Evolutionary conservation across 139 green algal genomes (phyloP).

Genomic region (Monoraphidium neglectum): DNA sequence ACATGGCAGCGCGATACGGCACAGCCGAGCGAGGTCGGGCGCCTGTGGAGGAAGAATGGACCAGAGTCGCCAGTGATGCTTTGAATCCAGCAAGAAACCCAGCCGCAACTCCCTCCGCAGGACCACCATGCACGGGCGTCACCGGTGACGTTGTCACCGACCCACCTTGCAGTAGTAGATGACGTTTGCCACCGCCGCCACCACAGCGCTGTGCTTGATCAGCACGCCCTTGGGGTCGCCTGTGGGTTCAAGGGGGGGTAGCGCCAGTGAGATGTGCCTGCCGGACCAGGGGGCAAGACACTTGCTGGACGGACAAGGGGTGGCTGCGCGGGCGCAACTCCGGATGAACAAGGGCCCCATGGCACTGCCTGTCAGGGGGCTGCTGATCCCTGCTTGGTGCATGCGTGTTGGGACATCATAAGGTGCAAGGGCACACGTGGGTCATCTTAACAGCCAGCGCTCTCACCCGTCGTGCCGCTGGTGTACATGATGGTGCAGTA

Average conservation of each 20-base stretch:
- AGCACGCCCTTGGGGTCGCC: conserved; percentile 83
- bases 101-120: conserved; percentile 62
- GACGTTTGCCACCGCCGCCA: conserved; percentile 50
- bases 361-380: not conserved
- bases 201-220: conserved; percentile 70
- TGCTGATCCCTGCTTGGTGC: not conserved
- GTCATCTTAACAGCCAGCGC: not conserved
- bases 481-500: conserved; percentile 98
- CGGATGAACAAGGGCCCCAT: conserved; percentile 16
- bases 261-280: too few relatives aligned
- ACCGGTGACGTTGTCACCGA: too few relatives aligned
- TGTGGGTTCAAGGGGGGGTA: not conserved
- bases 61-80: too few relatives aligned
- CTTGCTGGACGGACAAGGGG: too few relatives aligned
- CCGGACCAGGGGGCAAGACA: too few relatives aligned
- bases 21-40: too few relatives aligned
- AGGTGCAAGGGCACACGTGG: not conserved
- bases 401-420: not conserved
- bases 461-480: conserved; percentile 81
- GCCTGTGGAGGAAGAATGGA: too few relatives aligned
- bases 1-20: too few relatives aligned
- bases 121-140: conserved; percentile 76
- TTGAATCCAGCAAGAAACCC: too few relatives aligned
- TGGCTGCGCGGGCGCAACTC: too few relatives aligned
- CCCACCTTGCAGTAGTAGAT: conserved; percentile 25